Evolutionary conservation across 2,329 filamentous ascomycete genomes (phyloP), one percentile per base, ranked within the genome.

Genomic region (Aureobasidium vineae): DNA sequence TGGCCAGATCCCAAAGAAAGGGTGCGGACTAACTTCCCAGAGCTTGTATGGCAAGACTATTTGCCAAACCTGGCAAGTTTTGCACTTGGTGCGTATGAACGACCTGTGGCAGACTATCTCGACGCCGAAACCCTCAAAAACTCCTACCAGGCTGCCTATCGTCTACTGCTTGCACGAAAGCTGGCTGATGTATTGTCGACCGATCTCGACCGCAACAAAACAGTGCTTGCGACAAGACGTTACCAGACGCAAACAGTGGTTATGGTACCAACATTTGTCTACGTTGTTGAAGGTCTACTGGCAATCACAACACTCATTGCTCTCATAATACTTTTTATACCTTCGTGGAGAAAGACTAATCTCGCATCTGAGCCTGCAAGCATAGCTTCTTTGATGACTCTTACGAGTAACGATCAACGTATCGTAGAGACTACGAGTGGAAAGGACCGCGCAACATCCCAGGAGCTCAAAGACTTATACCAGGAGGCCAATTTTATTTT

Each of bases 91-190:
- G 70, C 73, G 0, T 72, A 69, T 11, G 65, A 71, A 1, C 66
- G 65, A 0, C 66, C 76, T 0, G 7, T 75, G 0, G 71, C 75
- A 19, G 73, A 76, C 0, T 78, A 78, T 40, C 60, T 79, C 1
- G 74, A 79, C 45, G 74, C 75, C 31, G 57, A 72, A 16, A 68
- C 66, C 0, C 65, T 83, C 0, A 69, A 72, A 0, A 36, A 69
- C 1, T 76, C 77, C 0, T 81, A 80, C 53, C 73, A 78, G 33
- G 71, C 72, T 1, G 79, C 79, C 5, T 81, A 83, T 63, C 71
- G 77, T 16, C 36, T 83, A 0, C 69, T 83, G 0, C 82, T 83
- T 50, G 69, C 78, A 0, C 71, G 77, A 1, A 67, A 72, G 0
- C 73, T 80, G 73, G 67, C 70, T 0, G 74, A 78, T 6, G 68